A percentile compares a stretch with the other conserved stretches of the same genome.
These are phyloP conservation scores for Globisporangium cylindrosporum DNA, from an alignment of 352 stramenopile genomes.

Conservation along the genomic window DNA sequence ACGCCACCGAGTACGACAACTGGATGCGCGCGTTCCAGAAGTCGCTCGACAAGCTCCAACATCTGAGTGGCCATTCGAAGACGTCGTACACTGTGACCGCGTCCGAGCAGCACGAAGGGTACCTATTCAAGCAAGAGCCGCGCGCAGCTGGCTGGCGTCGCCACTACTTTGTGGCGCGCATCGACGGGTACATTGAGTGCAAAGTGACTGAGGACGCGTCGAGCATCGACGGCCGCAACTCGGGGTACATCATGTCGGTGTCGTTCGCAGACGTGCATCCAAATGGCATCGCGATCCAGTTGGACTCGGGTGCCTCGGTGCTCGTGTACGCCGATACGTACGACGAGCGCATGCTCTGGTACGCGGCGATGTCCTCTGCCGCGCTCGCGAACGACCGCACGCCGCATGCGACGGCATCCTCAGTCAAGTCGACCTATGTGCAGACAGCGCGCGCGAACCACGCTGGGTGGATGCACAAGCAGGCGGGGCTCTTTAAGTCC, in stretches of 20 bases:
- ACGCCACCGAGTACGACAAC: conserved; percentile 40
- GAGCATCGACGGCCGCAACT: conserved; percentile 40
- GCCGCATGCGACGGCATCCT: conserved; percentile 27
- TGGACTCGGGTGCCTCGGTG: conserved; percentile 58
- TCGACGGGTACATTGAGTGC: conserved; percentile 74
- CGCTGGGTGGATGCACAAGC: conserved; percentile 79
- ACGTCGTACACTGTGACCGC: conserved; percentile 70
- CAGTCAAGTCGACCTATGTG: conserved; percentile 76
- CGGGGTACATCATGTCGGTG: conserved; percentile 66
- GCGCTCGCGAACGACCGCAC: conserved; percentile 45
- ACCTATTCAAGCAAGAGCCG: conserved; percentile 58
- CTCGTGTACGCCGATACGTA: conserved; percentile 80
- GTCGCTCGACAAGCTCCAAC: conserved; percentile 53
- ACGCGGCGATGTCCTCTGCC: conserved; percentile 60
- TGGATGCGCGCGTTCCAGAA: conserved; percentile 51
- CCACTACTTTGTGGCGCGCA: conserved; percentile 60
- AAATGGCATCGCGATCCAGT: conserved; percentile 68
- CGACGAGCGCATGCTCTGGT: conserved; percentile 84
- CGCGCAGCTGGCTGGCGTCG: conserved; percentile 52
- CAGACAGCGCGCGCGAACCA: conserved; percentile 69
- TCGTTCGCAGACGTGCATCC: conserved; percentile 67
- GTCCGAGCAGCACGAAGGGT: conserved; percentile 64
- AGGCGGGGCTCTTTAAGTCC: conserved; percentile 71
- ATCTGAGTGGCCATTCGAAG: conserved; percentile 50
- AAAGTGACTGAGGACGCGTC: conserved; percentile 41